phyloP scores from a whole-genome alignment of 768 basidiomycete genomes.

The Pleurotus djamor region DNA sequence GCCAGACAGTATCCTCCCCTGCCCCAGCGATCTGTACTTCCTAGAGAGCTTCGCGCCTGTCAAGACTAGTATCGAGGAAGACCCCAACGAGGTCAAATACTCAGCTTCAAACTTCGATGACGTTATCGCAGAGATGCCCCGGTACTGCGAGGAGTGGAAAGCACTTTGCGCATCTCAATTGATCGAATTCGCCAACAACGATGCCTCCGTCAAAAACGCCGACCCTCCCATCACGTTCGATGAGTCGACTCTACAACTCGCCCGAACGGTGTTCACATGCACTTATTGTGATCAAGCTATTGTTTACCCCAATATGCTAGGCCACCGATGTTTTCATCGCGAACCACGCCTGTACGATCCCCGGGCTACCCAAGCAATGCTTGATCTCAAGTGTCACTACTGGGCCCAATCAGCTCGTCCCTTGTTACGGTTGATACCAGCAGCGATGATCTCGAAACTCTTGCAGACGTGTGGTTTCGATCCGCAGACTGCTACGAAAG shows the following conservation, averaged over 20 bases:
- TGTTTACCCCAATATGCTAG: background rate
- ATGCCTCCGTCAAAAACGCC: background rate
- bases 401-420: too few relatives aligned
- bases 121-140: background rate
- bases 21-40: slow-evolving; percentile 12
- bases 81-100: background rate
- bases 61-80: background rate
- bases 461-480: too few relatives aligned
- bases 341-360: background rate
- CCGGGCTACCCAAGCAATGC: too few relatives aligned
- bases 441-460: too few relatives aligned
- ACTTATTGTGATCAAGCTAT: background rate
- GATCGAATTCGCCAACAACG: background rate
- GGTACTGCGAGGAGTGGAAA: background rate
- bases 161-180: background rate
- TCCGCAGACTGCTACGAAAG: too few relatives aligned
- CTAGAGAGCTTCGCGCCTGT: slow-evolving; percentile 12
- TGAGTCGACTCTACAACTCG: background rate
- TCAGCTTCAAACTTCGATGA: background rate
- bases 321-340: background rate
- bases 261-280: background rate
- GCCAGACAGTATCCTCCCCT: slow-evolving; percentile 11
- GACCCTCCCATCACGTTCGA: too few relatives aligned
- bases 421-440: too few relatives aligned
- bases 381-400: too few relatives aligned